Evolutionary conservation across 148 eudicot genomes (phyloP), one percentile per base, ranked within the genome.

Genomic region (Rheum nobile): DNA sequence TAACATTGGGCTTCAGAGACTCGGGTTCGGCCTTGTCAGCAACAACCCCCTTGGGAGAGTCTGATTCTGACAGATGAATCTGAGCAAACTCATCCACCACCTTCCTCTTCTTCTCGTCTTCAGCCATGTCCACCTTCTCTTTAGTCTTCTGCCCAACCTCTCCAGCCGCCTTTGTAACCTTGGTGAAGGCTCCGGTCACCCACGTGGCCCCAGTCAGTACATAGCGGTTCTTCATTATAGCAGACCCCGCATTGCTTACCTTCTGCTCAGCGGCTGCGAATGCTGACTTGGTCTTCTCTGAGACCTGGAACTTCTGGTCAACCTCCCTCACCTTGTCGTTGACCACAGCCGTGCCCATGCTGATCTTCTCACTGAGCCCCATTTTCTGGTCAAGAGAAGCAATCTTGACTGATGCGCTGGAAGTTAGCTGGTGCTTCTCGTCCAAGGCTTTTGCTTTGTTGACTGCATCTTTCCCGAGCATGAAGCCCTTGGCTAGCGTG

Each of bases 401-500:
- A n/a, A 95, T 90, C 83, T 88, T 91, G 22, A 85, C 86, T 14
- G 93, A 82, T 71, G 99, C 99, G 3, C 96, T 87, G 67, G 96
- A 88, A 57, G 91, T 91, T 69, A 95, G 74, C 78, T 84, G 86
- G 79, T 90, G 99, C 79, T 87, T 90, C 41, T 95, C 91, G 7
- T 95, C 99, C n/a, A 95, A 86, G 48, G 91, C n/a, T 80, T 92
- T 95, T 43, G 96, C 99, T 83, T 87, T 87, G 82, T 81, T 81
- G 12, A 95, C 85, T 7, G 99, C 96, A 63, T 92, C 99, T 85
- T 95, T 95, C 68, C 99, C 99, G 70, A 95, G 79, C 74, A 95
- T 82, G 72, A 86, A 95, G 48, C 99, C 99, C 83, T 85, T 90
- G 37, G 99, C 99, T 71, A 95, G 88, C 99, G 90, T 88, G 85